Evolutionary conservation across 768 basidiomycete genomes (phyloP), one percentile per base, ranked within the genome.

Genomic region (Trametes cinnabarina): DNA sequence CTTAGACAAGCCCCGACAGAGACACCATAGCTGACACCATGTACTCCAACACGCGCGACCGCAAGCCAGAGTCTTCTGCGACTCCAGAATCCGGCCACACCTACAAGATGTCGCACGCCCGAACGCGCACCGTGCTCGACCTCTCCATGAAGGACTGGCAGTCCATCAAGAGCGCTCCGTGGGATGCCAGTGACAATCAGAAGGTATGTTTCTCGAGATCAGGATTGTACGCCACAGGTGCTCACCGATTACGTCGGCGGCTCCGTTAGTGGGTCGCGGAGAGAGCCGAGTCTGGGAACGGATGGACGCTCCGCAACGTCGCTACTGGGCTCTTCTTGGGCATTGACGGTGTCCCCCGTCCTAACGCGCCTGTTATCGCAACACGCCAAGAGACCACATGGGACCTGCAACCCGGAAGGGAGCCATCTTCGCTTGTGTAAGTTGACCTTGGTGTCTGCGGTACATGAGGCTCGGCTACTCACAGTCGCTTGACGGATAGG

Each of bases 261-360:
- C n/a, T n/a, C n/a, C n/a, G n/a, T n/a, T n/a, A 85, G 82, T 86
- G 85, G 85, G 73, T 63, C 4, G 69, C 82, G 51, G 64, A 76
- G 9, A 57, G 46, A 17, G 75, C 48, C 5, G 37, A 35, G 30
- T 34, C 73, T 66, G 73, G 70, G 3, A 71, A 71, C 4, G 63
- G 66, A 1, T 67, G 72, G 41, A 70, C 70, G 6, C 64, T 86
- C 72, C 77, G 76, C 50, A 79, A 77, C 10, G 69, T 62, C 12
- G 70, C 72, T n/a, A 72, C 74, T 1, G 77, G 74, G 0, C 62
- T 74, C 25, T 85, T 74, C 66, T 73, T 85, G 19, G 68, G 70
- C 9, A 57, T 76, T 4, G 71, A 69, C 0, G 79, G 75, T 8
- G 46, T 68, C 3, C 48, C 60, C 5, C 37, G 51, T 6, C 35